phyloP scores from a whole-genome alignment of 345 rosid species.

The Salix caprea region DNA sequence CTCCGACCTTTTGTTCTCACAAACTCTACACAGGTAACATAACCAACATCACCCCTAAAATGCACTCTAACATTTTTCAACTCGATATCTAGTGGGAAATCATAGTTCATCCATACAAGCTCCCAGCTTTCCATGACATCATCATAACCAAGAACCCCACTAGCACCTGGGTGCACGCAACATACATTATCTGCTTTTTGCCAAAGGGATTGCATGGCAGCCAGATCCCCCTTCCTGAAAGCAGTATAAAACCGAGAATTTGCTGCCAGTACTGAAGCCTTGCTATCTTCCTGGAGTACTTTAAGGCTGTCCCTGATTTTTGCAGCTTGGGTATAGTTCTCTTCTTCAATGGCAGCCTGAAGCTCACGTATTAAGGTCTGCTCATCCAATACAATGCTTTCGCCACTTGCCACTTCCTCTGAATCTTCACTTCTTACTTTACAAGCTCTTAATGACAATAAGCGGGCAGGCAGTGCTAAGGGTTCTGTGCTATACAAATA shows the following conservation, averaged over 20 bases:
- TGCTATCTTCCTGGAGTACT: slow-evolving; percentile 59
- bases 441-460: slow-evolving; percentile 33
- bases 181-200: slow-evolving; percentile 54
- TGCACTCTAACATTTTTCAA: slow-evolving; percentile 61
- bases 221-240: slow-evolving; percentile 70
- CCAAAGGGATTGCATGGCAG: slow-evolving; percentile 71
- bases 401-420: slow-evolving; percentile 44
- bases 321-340: slow-evolving; percentile 83
- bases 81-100: slow-evolving; percentile 74
- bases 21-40: slow-evolving; percentile 73
- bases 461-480: slow-evolving; percentile 21
- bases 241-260: slow-evolving; percentile 73
- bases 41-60: slow-evolving; percentile 74
- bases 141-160: slow-evolving; percentile 74
- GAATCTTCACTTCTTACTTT: slow-evolving; percentile 50
- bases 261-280: slow-evolving; percentile 58
- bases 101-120: slow-evolving; percentile 82
- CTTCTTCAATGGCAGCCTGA: slow-evolving; percentile 65
- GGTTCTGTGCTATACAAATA: slow-evolving; percentile 19
- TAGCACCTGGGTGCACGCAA: slow-evolving; percentile 84
- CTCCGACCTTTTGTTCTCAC: slow-evolving; percentile 84
- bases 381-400: slow-evolving; percentile 52
- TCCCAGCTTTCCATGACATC: slow-evolving; percentile 93
- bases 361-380: slow-evolving; percentile 55
- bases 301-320: slow-evolving; percentile 65